Conservation (phyloP, 139 green algal genomes). For the Chlorella sp. region DNA sequence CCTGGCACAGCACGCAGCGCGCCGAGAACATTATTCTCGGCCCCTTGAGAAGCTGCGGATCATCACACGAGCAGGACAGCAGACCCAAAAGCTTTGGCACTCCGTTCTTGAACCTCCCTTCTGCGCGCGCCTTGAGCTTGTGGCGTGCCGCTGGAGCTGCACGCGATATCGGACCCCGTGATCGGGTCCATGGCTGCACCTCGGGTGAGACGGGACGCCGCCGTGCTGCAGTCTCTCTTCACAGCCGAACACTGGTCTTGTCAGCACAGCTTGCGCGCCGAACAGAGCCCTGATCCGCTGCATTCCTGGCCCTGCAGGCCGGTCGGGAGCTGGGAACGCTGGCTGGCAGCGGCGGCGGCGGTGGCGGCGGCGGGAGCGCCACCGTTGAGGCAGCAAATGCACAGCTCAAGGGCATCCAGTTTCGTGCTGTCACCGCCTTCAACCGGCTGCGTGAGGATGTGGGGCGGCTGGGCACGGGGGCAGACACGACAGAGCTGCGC, state of each 20-base stretch:
- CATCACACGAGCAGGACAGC: no score
- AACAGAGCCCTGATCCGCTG: not conserved
- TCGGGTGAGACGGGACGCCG: not conserved
- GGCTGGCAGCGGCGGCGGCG: not conserved
- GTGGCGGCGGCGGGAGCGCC: not conserved
- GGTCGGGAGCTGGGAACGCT: conserved; percentile 19
- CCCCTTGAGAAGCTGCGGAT: no score
- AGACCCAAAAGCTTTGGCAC: no score
- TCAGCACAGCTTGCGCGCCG: not conserved
- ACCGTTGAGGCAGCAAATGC: conserved; percentile 15
- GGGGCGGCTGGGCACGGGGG: conserved; percentile 66
- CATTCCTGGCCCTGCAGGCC: not conserved
- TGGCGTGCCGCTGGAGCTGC: not conserved
- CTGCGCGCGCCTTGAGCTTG: no score
- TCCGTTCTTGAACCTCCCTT: no score
- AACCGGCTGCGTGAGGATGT: conserved; percentile 62
- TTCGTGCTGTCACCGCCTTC: conserved; percentile 46
- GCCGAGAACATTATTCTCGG: no score
- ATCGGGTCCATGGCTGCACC: not conserved
- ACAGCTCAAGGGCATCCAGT: conserved; percentile 45
- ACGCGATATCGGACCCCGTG: not conserved
- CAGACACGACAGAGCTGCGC: conserved; percentile 74
- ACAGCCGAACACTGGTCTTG: not conserved
- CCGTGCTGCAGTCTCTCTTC: not conserved
- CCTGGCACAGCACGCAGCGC: no score